A percentile compares a stretch with the other conserved stretches of the same genome.
These are phyloP conservation scores for Penicillium parvum DNA, from an alignment of 495 filamentous ascomycete species.

Conservation along the genomic window DNA sequence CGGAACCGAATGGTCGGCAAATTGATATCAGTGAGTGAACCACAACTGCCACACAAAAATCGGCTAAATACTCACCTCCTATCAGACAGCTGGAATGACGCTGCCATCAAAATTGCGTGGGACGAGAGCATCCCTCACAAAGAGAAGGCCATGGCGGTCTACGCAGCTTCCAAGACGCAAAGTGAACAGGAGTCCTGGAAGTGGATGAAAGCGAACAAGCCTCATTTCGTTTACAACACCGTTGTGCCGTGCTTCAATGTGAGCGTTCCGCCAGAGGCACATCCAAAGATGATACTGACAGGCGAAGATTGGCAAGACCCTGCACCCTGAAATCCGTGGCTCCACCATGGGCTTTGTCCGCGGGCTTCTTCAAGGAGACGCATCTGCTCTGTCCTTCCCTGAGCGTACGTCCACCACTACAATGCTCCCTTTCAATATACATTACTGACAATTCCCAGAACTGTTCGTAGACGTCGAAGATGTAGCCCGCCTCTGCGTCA, in stretches of 20 bases:
- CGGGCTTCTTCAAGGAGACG: slow-evolving; percentile 24
- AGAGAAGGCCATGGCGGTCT: slow-evolving; percentile 36
- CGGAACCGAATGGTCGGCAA: slow-evolving; percentile 10
- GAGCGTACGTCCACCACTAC: not conserved
- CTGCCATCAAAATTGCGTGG: slow-evolving; percentile 39
- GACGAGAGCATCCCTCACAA: slow-evolving; percentile 3
- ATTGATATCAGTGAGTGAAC: slow-evolving; percentile 1
- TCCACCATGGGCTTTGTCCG: slow-evolving; percentile 20
- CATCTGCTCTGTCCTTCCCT: not conserved
- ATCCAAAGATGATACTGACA: not conserved
- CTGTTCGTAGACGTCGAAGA: slow-evolving; percentile 49
- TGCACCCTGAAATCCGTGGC: slow-evolving; percentile 23
- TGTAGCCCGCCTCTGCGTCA: slow-evolving; percentile 42
- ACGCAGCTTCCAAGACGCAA: slow-evolving; percentile 52
- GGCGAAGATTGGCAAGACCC: slow-evolving; percentile 24
- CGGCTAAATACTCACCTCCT: not conserved
- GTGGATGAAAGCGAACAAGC: slow-evolving; percentile 46
- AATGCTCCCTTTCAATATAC: not conserved
- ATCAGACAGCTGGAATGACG: slow-evolving; percentile 44
- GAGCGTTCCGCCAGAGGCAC: slow-evolving; percentile 8
- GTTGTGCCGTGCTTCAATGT: slow-evolving; percentile 45
- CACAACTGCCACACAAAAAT: not conserved
- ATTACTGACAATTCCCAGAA: slow-evolving; percentile 20
- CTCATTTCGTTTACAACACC: slow-evolving; percentile 45
- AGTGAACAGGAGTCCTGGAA: slow-evolving; percentile 51